phyloP scores from a whole-genome alignment of 805 yeast genomes.

The Debaryomyces tyrocola region DNA sequence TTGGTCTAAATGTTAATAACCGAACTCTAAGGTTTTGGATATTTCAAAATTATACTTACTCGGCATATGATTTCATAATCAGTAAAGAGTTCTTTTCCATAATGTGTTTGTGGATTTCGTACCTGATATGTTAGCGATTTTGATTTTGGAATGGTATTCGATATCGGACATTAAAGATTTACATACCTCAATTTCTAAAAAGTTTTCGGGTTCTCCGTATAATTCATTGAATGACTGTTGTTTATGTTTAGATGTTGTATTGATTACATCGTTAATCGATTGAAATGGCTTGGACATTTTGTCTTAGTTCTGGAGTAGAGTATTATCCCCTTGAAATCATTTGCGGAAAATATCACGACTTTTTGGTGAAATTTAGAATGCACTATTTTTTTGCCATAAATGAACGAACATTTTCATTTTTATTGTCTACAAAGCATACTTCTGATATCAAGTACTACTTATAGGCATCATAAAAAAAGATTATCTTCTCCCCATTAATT shows the following conservation, averaged over 20 bases:
- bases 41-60: conserved; percentile 15
- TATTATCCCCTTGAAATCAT: too few relatives aligned
- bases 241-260: conserved; percentile 37
- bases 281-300: conserved; percentile 41
- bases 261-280: conserved; percentile 43
- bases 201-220: conserved; percentile 93
- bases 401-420: too few relatives aligned
- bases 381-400: too few relatives aligned
- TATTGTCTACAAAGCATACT: too few relatives aligned
- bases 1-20: conserved; percentile 52
- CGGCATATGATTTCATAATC: conserved; percentile 90
- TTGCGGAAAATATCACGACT: too few relatives aligned
- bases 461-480: too few relatives aligned
- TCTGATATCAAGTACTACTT: too few relatives aligned
- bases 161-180: not conserved
- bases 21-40: conserved; percentile 7
- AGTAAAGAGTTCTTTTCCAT: conserved; percentile 70
- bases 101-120: conserved; percentile 74
- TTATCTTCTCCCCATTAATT: too few relatives aligned
- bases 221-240: conserved; percentile 73
- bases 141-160: not conserved
- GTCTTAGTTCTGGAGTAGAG: not conserved
- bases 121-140: conserved; percentile 35
- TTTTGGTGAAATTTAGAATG: too few relatives aligned
- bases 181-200: conserved; percentile 83